Percentiles rank a stretch among this genome's conserved stretches.
These are phyloP conservation scores for Leishmania gerbilli DNA, from an alignment of 208 protist genomes.

Conservation along the genomic window DNA sequence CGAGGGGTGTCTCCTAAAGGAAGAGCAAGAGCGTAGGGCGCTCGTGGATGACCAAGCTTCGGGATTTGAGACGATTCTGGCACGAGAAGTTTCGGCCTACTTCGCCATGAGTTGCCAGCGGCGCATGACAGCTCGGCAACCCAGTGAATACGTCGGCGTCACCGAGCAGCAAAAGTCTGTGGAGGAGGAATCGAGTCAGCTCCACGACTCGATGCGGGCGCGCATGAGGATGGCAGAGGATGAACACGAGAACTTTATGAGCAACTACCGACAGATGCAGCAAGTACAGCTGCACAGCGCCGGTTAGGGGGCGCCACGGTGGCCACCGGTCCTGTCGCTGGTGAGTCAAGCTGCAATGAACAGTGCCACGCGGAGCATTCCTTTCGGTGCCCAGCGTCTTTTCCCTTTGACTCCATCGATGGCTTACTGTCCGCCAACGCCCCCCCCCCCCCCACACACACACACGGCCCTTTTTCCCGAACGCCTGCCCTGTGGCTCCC, in stretches of 20 bases:
- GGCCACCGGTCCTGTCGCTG: constrained; percentile 1
- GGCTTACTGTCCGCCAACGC: neutral
- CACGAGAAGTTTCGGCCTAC: constrained; percentile 28
- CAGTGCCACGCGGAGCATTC: too few relatives aligned
- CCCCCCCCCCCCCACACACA: too few relatives aligned
- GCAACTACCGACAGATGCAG: neutral
- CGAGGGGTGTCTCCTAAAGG: constrained; percentile 13
- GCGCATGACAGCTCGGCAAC: constrained; percentile 9
- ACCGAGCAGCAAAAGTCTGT: constrained; percentile 8
- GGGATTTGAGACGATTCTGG: constrained; percentile 18
- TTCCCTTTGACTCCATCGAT: neutral
- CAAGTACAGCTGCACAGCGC: neutral
- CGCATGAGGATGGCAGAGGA: constrained; percentile 15
- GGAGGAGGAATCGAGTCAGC: constrained; percentile 12
- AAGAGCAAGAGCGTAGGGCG: constrained; percentile 26
- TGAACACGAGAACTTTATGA: constrained; percentile 15
- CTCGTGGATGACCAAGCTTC: constrained; percentile 17
- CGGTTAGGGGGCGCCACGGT: neutral
- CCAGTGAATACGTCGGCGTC: constrained; percentile 9
- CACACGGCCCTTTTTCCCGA: neutral
- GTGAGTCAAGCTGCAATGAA: neutral
- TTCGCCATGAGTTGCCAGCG: constrained; percentile 11
- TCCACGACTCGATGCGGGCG: constrained; percentile 12
- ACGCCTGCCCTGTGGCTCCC: neutral
- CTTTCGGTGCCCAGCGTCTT: too few relatives aligned